Evolutionary conservation across 2,329 filamentous ascomycete species (phyloP), one percentile per base, ranked within the genome.

Genomic region (Diaporthe citriasiana): DNA sequence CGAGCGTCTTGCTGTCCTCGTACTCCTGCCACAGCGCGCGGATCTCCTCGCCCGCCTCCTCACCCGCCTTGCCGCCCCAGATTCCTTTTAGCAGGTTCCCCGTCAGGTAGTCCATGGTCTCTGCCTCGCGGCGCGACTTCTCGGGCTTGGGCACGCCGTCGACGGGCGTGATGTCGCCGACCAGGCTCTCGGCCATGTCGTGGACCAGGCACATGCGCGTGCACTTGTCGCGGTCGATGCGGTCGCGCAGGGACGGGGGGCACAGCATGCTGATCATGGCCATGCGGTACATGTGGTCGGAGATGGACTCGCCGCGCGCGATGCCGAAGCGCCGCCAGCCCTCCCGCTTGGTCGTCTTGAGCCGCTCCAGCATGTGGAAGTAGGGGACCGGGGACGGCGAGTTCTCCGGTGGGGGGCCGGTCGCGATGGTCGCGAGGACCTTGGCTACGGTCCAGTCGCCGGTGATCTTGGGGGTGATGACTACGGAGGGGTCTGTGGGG

Each of bases 221-320:
- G 87, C 97, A 99, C 78, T 92, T 93, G 35, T 89, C 84, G 51
- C 98, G 88, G 81, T 98, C 93, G 80, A 98, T 87, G 51, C 89
- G 89, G 0, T 90, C 84, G 3, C 91, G 88, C 15, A 98, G 90
- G 1, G 93, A 85, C 0, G 94, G 88, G 1, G 97, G 96, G 3
- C 95, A 95, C 77, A 98, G 90, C 92, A 99, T 94, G 77, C 94
- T 95, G 83, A 99, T 95, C 78, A 99, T 90, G 66, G 95, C 95
- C 97, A 99, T 99, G 85, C 97, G 95, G 85, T 98, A 99, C 97
- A 99, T 99, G 88, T 99, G 97, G 85, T 99, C 97, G 71, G 94
- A 90, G 81, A 99, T 98, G 2, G 95, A 97, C 84, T 99, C 97
- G 82, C 94, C 93, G 73, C 87, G 84, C 2, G 85, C 78, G 78